Evolutionary conservation across 1,284 basidiomycete species (phyloP).

Genomic region (Ceratobasidium papillatum): DNA sequence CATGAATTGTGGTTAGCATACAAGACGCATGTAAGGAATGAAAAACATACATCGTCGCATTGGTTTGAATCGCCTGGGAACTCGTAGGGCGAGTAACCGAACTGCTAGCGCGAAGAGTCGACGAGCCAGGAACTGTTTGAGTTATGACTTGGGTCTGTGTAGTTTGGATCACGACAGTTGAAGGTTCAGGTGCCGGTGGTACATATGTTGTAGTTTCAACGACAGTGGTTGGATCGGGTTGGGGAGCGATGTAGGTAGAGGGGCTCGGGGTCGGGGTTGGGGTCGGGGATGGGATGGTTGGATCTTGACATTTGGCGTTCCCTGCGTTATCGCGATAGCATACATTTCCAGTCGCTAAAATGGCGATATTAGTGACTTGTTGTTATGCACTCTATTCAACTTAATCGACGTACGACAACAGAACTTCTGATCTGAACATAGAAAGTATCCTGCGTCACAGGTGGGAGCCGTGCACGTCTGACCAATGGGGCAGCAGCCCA

Average conservation of each 20-base stretch:
- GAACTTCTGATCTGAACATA: neutral
- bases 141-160: neutral
- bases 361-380: neutral
- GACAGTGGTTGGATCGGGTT: neutral
- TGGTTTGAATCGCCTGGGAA: neutral
- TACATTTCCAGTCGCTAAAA: constrained; percentile 10
- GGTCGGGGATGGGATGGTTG: neutral
- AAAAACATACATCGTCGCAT: neutral
- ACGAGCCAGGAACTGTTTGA: neutral
- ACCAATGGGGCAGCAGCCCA: constrained; percentile 26
- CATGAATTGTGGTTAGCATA: neutral
- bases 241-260: neutral
- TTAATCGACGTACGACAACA: constrained; percentile 19
- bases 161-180: neutral
- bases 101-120: neutral
- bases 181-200: neutral
- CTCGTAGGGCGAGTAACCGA: neutral
- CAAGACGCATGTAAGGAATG: neutral
- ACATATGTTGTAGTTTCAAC: neutral
- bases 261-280: neutral
- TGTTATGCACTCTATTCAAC: neutral
- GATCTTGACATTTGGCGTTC: constrained; percentile 15
- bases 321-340: constrained; percentile 7
- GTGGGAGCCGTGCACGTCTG: constrained; percentile 13
- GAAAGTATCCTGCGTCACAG: neutral